phyloP scores from a whole-genome alignment of 306 rosid species.

The Cyamopsis tetragonoloba region DNA sequence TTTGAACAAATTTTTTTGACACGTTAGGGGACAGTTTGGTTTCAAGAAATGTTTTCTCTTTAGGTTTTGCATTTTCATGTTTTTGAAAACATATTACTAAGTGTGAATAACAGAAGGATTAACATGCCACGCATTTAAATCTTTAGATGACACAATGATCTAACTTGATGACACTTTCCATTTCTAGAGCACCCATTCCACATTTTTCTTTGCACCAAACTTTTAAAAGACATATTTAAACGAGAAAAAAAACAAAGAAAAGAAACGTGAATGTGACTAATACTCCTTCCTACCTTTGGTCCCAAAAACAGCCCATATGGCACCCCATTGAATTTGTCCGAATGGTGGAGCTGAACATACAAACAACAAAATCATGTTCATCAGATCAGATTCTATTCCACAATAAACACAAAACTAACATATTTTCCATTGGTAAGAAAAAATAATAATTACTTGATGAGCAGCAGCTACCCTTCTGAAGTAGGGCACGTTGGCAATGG shows the following conservation, averaged over 20 bases:
- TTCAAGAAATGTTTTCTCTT: too few species aligned
- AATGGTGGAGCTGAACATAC: constrained; percentile 78
- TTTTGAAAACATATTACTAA: too few species aligned
- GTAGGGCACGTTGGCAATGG: constrained; percentile 94
- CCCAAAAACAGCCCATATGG: constrained; percentile 96
- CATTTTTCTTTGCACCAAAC: too few species aligned
- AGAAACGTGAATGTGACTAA: background rate
- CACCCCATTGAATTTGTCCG: constrained; percentile 86
- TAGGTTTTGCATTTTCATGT: too few species aligned
- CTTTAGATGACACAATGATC: too few species aligned
- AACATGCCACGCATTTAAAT: too few species aligned
- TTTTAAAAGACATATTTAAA: background rate
- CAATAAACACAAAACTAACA: background rate
- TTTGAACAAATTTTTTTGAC: too few species aligned
- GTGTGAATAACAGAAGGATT: too few species aligned
- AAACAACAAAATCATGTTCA: constrained; percentile 31
- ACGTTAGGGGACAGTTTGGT: too few species aligned
- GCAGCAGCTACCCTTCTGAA: constrained; percentile 88
- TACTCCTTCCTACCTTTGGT: too few species aligned
- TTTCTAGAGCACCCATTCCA: too few species aligned
- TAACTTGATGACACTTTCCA: too few species aligned
- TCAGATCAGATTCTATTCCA: constrained; percentile 6
- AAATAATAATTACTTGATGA: constrained; percentile 53
- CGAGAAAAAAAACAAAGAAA: background rate
- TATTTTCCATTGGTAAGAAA: background rate